A percentile compares a stretch with the other conserved stretches of the same genome.
Evolutionary conservation across 257 asterid genomes (phyloP).

Genomic region (Solanum tacnaense): DNA sequence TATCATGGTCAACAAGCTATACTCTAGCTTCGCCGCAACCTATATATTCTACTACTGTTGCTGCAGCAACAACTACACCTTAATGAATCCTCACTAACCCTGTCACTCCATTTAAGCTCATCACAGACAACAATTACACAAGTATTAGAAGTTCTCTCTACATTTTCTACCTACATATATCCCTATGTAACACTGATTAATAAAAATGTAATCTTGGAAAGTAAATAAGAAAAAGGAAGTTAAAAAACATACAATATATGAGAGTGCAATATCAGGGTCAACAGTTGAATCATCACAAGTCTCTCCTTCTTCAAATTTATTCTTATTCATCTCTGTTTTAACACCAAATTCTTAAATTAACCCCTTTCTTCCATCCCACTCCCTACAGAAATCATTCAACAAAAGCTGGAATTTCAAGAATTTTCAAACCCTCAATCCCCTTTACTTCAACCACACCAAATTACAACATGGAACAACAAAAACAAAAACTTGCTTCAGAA

Average conservation of each 20-base stretch:
- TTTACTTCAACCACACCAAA: neutral
- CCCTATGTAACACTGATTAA: neutral
- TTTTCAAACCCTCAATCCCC: neutral
- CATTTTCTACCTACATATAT: neutral
- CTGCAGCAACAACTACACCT: neutral
- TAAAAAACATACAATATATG: neutral
- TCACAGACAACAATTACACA: neutral
- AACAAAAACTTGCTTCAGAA: neutral
- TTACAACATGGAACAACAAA: neutral
- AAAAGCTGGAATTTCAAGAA: neutral
- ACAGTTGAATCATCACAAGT: neutral
- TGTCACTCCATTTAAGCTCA: neutral
- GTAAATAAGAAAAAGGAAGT: neutral
- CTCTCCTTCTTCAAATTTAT: slow-evolving; percentile 1
- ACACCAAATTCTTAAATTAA: neutral
- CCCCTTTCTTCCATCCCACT: neutral
- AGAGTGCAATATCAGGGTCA: slow-evolving; percentile 9
- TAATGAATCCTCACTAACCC: neutral
- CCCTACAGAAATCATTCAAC: neutral
- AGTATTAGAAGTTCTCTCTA: neutral
- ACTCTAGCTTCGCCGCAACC: neutral
- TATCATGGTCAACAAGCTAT: neutral
- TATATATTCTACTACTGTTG: neutral
- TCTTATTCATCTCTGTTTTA: neutral
- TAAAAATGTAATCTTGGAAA: neutral